Evolutionary conservation across 23 red algal species (phyloP), one percentile per base, ranked within the genome.

Genomic region (Gracilariopsis chorda): DNA sequence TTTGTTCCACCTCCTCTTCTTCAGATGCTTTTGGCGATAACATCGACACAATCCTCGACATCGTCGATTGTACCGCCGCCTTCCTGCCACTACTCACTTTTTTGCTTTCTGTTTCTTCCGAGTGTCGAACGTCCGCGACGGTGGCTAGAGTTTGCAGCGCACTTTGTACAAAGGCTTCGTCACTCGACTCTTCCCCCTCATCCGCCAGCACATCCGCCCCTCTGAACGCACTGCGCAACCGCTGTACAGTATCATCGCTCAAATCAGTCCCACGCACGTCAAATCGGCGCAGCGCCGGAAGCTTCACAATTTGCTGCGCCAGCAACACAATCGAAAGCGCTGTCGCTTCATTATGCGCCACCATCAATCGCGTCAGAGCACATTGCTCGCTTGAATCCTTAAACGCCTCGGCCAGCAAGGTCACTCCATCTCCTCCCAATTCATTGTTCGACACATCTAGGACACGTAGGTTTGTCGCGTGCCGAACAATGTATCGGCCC

Each of bases 371-470:
- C 27, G 64, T 78, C 19, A 96, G 87, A 28, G 48, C 63, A 1
- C 52, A 27, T 14, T 56, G 63, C 48, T 62, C 40, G 4, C 33
- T 27, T 19, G 57, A 17, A n/a, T 29, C 30, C 40, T 44, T 44
- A 32, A 97, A 76, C 5, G 95, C 95, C 7, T 60, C 28, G 13
- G 90, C 84, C n/a, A 97, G 34, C 48, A 7, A 25, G 0, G 30
- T 8, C 36, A 86, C 77, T 3, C 90, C 90, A 23, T 28, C 79
- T 8, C 35, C 65, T 7, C 88, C 48, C 81, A 97, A 52, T 19
- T 93, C 95, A 69, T 97, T 97, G 57, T 89, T 74, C 17, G 86
- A 77, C 53, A 93, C 37, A 23, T 87, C 90, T 21, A 97, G 52
- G 4, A 64, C 62, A 33, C 53, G 56, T 21, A 93, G 68, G 12